A percentile compares a stretch with the other conserved stretches of the same genome.
Conservation (phyloP, 1,284 basidiomycete genomes). For the Microbotryum saponariae region DNA sequence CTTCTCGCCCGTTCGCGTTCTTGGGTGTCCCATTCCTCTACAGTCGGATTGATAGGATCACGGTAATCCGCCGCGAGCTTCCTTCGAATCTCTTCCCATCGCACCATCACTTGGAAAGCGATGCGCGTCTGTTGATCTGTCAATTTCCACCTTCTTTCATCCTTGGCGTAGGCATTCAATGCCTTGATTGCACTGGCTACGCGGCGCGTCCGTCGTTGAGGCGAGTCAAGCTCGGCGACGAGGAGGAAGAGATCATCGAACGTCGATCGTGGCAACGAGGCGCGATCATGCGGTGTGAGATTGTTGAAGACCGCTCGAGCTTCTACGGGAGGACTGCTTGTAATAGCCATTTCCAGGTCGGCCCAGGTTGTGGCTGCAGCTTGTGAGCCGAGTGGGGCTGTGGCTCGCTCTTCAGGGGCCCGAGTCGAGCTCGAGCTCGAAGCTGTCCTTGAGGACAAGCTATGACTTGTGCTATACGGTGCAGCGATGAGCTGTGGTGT, state of each 20-base stretch:
- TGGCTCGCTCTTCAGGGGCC: too few species aligned
- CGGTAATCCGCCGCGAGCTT: neutral
- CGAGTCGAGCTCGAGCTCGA: too few species aligned
- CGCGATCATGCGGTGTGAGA: neutral
- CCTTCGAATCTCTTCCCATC: neutral
- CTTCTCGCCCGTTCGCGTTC: neutral
- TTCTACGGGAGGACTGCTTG: too few species aligned
- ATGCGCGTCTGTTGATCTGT: neutral
- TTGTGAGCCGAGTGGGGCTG: too few species aligned
- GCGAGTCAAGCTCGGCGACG: neutral
- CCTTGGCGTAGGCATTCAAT: neutral
- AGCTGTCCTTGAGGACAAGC: too few species aligned
- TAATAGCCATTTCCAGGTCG: too few species aligned
- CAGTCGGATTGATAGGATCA: too few species aligned
- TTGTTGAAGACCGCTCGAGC: neutral
- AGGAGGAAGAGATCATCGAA: constrained; percentile 12
- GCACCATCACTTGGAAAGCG: neutral
- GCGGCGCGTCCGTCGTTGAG: neutral
- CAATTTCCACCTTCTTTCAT: neutral
- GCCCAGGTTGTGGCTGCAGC: too few species aligned
- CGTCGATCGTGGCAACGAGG: neutral
- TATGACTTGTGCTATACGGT: too few species aligned
- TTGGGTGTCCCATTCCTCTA: too few species aligned
- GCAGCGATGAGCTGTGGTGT: too few species aligned
- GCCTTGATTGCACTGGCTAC: constrained; percentile 2